These are phyloP conservation scores for Penicillium sp. DNA, from an alignment of 2,329 filamentous ascomycete species.

Conservation along the genomic window DNA sequence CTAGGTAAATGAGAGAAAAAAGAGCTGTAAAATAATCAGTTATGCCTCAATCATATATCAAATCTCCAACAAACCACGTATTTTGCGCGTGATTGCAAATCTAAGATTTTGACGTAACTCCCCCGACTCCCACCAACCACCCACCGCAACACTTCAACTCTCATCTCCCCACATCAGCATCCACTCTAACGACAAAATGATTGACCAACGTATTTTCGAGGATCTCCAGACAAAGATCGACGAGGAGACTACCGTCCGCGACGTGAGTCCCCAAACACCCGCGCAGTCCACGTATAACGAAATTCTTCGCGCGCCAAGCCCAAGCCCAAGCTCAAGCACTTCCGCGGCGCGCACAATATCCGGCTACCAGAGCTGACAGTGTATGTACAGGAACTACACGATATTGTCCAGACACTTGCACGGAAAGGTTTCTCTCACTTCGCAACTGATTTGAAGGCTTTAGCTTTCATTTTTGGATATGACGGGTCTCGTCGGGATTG, in stretches of 20 bases:
- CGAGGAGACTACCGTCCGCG: constrained; percentile 76
- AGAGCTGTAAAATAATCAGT: not conserved
- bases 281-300: constrained; percentile 5
- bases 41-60: not conserved
- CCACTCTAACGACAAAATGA: constrained; percentile 49
- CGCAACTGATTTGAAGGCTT: not conserved
- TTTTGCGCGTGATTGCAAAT: not conserved
- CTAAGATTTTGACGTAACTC: constrained; percentile 17
- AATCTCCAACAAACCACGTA: not conserved
- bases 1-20: not conserved
- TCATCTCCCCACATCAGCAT: not conserved
- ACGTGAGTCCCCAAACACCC: constrained; percentile 51
- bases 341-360: constrained; percentile 7
- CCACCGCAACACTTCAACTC: constrained; percentile 17
- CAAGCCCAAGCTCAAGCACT: not conserved
- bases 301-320: constrained; percentile 23
- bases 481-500: not conserved
- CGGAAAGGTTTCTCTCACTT: constrained; percentile 58
- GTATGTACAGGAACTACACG: constrained; percentile 64
- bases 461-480: not conserved
- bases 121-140: constrained; percentile 7
- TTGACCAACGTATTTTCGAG: constrained; percentile 82
- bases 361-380: constrained; percentile 7
- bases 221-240: constrained; percentile 87
- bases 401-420: constrained; percentile 78